phyloP scores from a whole-genome alignment of 305 asterid genomes.

The Withania somnifera region DNA sequence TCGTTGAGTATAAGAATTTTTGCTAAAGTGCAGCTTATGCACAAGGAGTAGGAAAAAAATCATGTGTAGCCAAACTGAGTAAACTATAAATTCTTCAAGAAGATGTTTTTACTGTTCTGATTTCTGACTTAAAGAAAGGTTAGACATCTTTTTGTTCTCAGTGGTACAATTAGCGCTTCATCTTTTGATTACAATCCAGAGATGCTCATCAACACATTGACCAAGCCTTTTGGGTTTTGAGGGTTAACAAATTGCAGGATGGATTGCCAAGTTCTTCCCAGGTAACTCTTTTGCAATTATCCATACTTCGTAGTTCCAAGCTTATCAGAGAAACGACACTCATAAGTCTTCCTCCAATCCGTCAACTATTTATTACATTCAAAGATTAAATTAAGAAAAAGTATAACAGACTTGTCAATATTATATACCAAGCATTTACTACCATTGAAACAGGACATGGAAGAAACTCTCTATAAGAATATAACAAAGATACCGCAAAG shows the following conservation, averaged over 20 bases:
- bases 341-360: not conserved
- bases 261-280: not conserved
- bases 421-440: not conserved
- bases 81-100: not conserved
- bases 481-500: not conserved
- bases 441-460: not conserved
- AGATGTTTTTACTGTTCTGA: not conserved
- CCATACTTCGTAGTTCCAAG: not conserved
- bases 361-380: not conserved
- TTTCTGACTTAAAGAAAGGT: not conserved
- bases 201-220: not conserved
- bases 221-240: not conserved
- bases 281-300: not conserved
- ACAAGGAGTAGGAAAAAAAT: not conserved
- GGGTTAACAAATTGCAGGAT: not conserved
- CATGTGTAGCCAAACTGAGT: not conserved
- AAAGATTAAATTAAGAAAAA: not conserved
- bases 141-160: not conserved
- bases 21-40: not conserved
- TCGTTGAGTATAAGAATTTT: not conserved
- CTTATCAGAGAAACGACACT: not conserved
- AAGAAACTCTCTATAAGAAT: not conserved
- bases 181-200: not conserved
- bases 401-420: not conserved
- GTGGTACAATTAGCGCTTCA: not conserved